phyloP scores from a whole-genome alignment of 2,329 filamentous ascomycete species.

The Bipolaris gigantea region DNA sequence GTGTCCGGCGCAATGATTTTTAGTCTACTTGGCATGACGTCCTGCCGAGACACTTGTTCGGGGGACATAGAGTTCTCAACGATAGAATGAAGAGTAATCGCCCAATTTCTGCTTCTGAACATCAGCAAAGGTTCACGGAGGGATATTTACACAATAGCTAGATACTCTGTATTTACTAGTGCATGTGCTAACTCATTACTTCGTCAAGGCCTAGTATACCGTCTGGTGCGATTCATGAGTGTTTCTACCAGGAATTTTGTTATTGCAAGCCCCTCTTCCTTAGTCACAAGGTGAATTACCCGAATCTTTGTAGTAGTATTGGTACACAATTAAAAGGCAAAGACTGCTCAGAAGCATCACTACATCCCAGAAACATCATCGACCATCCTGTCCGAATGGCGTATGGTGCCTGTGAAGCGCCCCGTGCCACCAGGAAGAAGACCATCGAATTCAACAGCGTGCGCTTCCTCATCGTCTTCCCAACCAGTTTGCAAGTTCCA shows the following conservation, averaged over 20 bases:
- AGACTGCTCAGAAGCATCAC: constrained; percentile 6
- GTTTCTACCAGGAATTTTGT: neutral
- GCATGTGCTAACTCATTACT: neutral
- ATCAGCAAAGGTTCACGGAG: neutral
- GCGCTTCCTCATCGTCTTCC: constrained; percentile 35
- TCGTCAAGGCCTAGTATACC: neutral
- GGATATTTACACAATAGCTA: too few species aligned
- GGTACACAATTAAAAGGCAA: neutral
- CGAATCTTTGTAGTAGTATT: neutral
- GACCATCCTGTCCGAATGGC: constrained; percentile 22
- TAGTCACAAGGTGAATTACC: neutral
- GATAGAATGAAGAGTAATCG: neutral
- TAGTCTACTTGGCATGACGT: neutral
- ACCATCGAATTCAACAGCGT: constrained; percentile 49
- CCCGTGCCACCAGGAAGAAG: constrained; percentile 46
- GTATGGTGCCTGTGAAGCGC: constrained; percentile 42
- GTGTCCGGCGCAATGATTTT: neutral
- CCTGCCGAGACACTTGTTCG: neutral
- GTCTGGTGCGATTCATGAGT: neutral
- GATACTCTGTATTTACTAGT: too few species aligned
- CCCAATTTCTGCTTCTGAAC: neutral
- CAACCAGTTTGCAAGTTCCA: constrained; percentile 41
- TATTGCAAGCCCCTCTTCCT: neutral
- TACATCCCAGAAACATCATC: constrained; percentile 20
- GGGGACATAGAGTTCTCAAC: neutral